Evolutionary conservation across 1,284 basidiomycete species (phyloP).

Genomic region (Apiotrichum gracile): DNA sequence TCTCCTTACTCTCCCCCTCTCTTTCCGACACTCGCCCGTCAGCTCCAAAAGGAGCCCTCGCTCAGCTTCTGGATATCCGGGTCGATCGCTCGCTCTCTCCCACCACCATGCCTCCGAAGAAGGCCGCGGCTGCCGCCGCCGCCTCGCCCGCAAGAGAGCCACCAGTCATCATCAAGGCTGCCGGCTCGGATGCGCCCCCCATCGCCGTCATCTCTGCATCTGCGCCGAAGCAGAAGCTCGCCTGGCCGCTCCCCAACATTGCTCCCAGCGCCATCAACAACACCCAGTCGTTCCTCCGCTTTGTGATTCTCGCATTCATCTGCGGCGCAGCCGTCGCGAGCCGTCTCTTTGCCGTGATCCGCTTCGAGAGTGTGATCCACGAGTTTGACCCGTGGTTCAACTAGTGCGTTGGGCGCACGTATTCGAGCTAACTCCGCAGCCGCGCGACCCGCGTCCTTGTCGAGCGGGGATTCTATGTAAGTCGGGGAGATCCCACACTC

Average conservation of each 20-base stretch:
- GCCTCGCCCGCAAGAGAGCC: background rate
- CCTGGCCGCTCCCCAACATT: constrained; percentile 43
- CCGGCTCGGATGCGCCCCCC: no score
- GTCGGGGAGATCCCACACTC: constrained; percentile 35
- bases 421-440: constrained; percentile 47
- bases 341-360: constrained; percentile 92
- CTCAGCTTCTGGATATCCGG: background rate
- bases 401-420: constrained; percentile 4
- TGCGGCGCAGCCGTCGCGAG: constrained; percentile 91
- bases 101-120: constrained; percentile 1
- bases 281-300: constrained; percentile 74
- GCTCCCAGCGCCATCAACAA: constrained; percentile 64
- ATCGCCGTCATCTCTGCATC: background rate
- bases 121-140: background rate
- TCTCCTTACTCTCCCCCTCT: background rate
- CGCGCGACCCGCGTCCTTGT: constrained; percentile 85
- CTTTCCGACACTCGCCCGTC: background rate
- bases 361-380: constrained; percentile 98
- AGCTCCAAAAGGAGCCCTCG: background rate
- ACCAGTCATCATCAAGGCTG: background rate
- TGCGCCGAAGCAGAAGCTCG: constrained; percentile 4
- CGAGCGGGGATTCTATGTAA: constrained; percentile 86
- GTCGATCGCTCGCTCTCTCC: background rate
- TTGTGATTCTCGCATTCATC: constrained; percentile 78
- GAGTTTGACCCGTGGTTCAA: constrained; percentile 59